phyloP scores from a whole-genome alignment of 176 grass and related monocot species.

The Raddia guianensis region DNA sequence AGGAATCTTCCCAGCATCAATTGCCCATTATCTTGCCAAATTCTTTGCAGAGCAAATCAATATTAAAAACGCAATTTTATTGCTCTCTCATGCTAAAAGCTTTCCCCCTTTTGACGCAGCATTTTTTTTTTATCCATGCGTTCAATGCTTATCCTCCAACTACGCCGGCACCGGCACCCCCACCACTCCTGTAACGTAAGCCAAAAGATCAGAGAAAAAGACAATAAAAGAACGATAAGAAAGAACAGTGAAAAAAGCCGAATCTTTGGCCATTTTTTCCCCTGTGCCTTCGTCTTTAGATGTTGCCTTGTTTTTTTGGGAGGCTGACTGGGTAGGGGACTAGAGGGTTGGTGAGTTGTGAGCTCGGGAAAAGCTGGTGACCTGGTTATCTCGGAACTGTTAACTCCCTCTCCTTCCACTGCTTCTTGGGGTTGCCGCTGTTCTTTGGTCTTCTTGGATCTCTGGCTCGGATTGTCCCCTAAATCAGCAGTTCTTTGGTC shows the following conservation, averaged over 20 bases:
- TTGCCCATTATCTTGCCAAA: constrained; percentile 8
- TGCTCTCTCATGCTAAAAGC: background rate
- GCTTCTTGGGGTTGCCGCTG: constrained; percentile 19
- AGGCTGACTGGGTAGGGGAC: background rate
- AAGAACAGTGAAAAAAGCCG: background rate
- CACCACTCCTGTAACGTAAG: constrained; percentile 35
- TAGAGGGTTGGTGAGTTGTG: constrained; percentile 46
- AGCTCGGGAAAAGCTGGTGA: constrained; percentile 46
- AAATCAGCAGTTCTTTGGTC: constrained; percentile 34
- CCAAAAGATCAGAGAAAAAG: constrained; percentile 36
- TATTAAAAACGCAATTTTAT: constrained; percentile 22
- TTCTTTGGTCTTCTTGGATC: constrained; percentile 50
- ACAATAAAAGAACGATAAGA: background rate
- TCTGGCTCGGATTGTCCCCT: constrained; percentile 25
- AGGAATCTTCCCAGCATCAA: constrained; percentile 1
- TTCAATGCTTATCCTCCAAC: constrained; percentile 39
- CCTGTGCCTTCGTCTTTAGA: constrained; percentile 12
- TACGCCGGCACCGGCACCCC: background rate
- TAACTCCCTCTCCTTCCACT: constrained; percentile 19
- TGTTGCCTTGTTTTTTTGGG: constrained; percentile 27
- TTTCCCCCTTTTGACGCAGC: background rate
- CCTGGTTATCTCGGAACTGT: constrained; percentile 32
- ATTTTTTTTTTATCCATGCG: background rate
- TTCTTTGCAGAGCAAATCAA: background rate
- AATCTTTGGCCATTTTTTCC: constrained; percentile 14